Conservation (phyloP, 345 rosid genomes). For the Lumnitzera racemosa region DNA sequence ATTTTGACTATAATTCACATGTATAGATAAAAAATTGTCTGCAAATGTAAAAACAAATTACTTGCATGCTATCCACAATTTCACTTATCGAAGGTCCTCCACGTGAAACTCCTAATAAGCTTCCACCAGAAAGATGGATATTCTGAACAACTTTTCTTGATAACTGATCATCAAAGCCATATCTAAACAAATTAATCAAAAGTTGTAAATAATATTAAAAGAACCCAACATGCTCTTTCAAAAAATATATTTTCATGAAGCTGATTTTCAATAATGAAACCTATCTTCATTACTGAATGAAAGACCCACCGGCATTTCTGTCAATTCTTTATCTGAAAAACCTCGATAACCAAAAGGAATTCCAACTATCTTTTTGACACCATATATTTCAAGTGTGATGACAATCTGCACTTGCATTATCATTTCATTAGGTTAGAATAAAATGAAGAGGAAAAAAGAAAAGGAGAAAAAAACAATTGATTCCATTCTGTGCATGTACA, state of each 20-base stretch:
- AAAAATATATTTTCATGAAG: constrained; percentile 1
- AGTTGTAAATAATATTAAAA: not conserved
- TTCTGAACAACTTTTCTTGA: constrained; percentile 95
- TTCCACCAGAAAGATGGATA: constrained; percentile 97
- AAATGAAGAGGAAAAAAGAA: constrained; percentile 3
- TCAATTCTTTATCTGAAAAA: constrained; percentile 57
- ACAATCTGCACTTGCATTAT: constrained; percentile 57
- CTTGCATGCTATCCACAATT: constrained; percentile 83
- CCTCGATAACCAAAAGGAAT: constrained; percentile 96
- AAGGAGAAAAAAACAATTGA: no score
- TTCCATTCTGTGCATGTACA: no score
- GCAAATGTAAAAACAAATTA: constrained; percentile 8
- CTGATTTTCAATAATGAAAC: not conserved
- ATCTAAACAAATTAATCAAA: constrained; percentile 6
- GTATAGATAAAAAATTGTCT: not conserved
- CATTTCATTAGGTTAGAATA: not conserved
- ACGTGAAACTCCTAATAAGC: constrained; percentile 93
- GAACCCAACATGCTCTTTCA: not conserved
- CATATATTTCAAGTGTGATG: constrained; percentile 90
- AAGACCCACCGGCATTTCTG: constrained; percentile 67
- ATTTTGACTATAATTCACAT: not conserved
- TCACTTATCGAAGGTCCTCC: constrained; percentile 71
- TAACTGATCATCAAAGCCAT: constrained; percentile 41
- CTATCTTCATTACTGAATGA: not conserved
- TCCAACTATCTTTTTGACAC: constrained; percentile 90